phyloP scores from a whole-genome alignment of 495 filamentous ascomycete genomes.

The Aspergillus conjunctus region DNA sequence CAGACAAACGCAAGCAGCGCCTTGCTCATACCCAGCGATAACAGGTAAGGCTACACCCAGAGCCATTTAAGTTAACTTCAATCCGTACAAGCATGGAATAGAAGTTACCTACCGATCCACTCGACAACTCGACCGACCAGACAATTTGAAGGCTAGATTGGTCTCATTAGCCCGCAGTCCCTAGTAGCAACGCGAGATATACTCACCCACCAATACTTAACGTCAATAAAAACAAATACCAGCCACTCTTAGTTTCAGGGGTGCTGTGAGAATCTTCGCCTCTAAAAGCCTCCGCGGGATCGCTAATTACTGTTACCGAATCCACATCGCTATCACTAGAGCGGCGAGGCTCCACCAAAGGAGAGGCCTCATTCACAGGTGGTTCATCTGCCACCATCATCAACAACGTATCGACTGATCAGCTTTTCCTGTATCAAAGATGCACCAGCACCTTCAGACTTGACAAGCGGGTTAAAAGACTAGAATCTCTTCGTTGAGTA shows the following conservation, averaged over 20 bases:
- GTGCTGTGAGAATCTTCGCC: constrained; percentile 19
- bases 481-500: neutral
- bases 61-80: constrained; percentile 3
- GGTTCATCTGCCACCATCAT: constrained; percentile 25
- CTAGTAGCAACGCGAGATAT: neutral
- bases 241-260: constrained; percentile 62
- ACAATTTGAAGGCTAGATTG: constrained; percentile 73
- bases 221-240: constrained; percentile 83
- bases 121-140: constrained; percentile 90
- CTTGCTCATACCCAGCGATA: constrained; percentile 87
- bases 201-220: constrained; percentile 75
- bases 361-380: constrained; percentile 41
- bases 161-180: constrained; percentile 1
- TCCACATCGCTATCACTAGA: constrained; percentile 26
- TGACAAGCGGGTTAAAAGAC: neutral
- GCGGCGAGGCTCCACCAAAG: constrained; percentile 35
- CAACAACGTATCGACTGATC: neutral
- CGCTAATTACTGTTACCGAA: constrained; percentile 15
- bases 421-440: neutral
- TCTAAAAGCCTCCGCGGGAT: constrained; percentile 22
- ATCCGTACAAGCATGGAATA: neutral
- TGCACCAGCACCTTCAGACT: neutral
- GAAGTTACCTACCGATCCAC: constrained; percentile 66
- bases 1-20: constrained; percentile 90
- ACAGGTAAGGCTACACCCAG: constrained; percentile 55